phyloP scores from a whole-genome alignment of 2,329 filamentous ascomycete species.

The Fusarium austroafricanum region DNA sequence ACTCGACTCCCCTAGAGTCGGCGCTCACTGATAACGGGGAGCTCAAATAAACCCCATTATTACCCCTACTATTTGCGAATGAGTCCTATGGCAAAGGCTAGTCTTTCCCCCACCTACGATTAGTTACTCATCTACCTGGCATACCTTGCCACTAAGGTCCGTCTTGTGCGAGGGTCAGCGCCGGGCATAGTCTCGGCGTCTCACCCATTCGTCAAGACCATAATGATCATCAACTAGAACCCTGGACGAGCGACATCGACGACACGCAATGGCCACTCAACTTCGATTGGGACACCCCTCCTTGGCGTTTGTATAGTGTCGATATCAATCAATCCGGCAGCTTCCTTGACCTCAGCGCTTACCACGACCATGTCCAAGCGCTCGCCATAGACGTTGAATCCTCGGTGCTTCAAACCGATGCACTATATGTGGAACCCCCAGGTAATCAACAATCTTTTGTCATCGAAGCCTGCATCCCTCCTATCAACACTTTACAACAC shows the following conservation, averaged over 20 bases:
- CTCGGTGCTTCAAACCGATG: neutral
- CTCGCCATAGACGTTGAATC: neutral
- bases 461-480: neutral
- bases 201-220: neutral
- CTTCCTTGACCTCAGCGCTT: no score
- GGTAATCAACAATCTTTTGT: neutral
- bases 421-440: neutral
- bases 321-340: no score
- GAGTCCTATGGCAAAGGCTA: no score
- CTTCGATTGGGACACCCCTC: accelerated
- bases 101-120: no score
- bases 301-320: no score
- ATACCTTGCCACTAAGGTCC: neutral
- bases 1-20: no score
- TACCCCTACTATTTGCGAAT: no score
- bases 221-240: neutral
- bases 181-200: conserved; percentile 1
- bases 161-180: neutral
- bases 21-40: no score
- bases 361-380: neutral
- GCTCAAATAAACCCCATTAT: no score
- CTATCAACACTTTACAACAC: no score
- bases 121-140: no score
- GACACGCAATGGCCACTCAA: neutral
- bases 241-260: neutral